Conservation (phyloP, 2,329 filamentous ascomycete species). For the Scortechinia acanthostroma region DNA sequence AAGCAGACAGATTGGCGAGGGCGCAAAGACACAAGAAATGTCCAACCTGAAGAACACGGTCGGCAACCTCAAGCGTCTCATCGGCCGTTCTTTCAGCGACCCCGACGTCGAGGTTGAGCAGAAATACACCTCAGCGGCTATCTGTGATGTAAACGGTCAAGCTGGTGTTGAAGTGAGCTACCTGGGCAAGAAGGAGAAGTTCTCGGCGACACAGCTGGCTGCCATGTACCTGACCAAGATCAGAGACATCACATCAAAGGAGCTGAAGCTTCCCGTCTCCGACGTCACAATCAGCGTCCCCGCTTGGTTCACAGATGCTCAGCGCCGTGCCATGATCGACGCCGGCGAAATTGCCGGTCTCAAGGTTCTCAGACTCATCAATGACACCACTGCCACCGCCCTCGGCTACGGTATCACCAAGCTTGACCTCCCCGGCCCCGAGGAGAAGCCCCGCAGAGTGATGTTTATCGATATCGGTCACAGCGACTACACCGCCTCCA, state of each 20-base stretch:
- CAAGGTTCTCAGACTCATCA: conserved; percentile 88
- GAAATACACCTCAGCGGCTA: conserved; percentile 76
- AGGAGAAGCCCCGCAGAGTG: conserved; percentile 87
- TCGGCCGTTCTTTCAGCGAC: conserved; percentile 78
- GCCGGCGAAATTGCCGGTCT: conserved; percentile 88
- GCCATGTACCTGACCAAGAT: conserved; percentile 96
- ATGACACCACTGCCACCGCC: conserved; percentile 93
- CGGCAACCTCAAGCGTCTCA: conserved; percentile 82
- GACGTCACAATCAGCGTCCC: conserved; percentile 93
- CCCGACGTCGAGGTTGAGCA: conserved; percentile 91
- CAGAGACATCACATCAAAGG: conserved; percentile 76
- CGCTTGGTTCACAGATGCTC: conserved; percentile 92
- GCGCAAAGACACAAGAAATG: conserved; percentile 97
- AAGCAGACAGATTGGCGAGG: conserved; percentile 85
- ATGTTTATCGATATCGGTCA: conserved; percentile 92
- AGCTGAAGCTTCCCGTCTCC: conserved; percentile 83
- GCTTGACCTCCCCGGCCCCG: conserved; percentile 77
- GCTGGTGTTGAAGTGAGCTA: conserved; percentile 92
- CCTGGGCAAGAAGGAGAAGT: conserved; percentile 88
- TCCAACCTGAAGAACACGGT: conserved; percentile 99
- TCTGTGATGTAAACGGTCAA: conserved; percentile 87
- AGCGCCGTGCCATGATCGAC: conserved; percentile 83
- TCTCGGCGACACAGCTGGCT: conserved; percentile 86
- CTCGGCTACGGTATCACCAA: conserved; percentile 98
- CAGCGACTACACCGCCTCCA: conserved; percentile 88